phyloP scores from a whole-genome alignment of 352 stramenopile species.

The Pythium dissimile region DNA sequence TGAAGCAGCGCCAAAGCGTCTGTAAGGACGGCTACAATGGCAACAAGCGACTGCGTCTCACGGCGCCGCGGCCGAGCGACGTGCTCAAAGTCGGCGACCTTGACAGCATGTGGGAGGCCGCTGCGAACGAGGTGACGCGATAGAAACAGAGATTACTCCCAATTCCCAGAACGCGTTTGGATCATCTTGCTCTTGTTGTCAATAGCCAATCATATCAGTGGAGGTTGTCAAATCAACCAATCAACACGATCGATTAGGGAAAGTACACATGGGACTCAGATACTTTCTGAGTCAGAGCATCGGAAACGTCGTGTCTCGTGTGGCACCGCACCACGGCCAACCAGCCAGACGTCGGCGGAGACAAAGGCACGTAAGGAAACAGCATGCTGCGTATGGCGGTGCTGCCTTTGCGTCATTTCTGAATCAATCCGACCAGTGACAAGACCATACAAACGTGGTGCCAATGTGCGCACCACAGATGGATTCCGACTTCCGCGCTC shows the following conservation, averaged over 20 bases:
- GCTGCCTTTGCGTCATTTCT: background rate
- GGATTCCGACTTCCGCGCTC: background rate
- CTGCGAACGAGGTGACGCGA: conserved; percentile 12
- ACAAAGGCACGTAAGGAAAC: too few species aligned
- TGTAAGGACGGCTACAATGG: conserved; percentile 66
- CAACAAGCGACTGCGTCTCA: conserved; percentile 58
- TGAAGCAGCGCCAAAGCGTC: conserved; percentile 50
- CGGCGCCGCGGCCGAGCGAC: conserved; percentile 34
- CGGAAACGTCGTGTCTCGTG: background rate
- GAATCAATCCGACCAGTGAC: background rate
- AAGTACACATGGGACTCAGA: background rate
- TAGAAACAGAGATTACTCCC: background rate
- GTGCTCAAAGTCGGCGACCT: conserved; percentile 47
- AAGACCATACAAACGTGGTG: background rate
- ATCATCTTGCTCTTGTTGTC: background rate
- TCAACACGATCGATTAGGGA: background rate
- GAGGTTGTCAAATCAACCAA: background rate
- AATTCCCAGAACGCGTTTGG: background rate
- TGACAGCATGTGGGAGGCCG: conserved; percentile 37
- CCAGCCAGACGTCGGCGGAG: too few species aligned
- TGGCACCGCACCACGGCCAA: background rate
- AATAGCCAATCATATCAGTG: background rate
- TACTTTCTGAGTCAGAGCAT: conserved; percentile 1
- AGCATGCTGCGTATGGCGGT: too few species aligned
- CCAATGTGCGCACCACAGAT: background rate